A percentile compares a stretch with the other conserved stretches of the same genome.
Evolutionary conservation across 2,329 filamentous ascomycete species (phyloP).

Genomic region (Ophiostoma quercus): DNA sequence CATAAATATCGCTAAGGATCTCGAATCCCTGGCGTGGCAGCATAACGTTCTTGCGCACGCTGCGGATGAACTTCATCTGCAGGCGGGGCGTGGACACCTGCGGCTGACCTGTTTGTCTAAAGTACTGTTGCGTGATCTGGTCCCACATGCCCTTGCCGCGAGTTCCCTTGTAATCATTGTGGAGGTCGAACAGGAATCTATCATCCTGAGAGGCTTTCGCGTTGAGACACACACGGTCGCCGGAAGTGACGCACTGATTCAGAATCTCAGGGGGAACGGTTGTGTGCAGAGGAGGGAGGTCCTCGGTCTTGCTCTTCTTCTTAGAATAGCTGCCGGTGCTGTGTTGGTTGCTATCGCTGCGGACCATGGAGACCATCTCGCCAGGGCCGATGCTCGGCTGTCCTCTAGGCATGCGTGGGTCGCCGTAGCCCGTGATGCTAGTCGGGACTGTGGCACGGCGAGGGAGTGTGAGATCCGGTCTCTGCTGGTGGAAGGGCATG

Average conservation of each 20-base stretch:
- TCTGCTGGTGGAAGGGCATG: background rate
- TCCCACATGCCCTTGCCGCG: conserved; percentile 58
- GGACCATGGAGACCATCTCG: background rate
- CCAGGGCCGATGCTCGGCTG: background rate
- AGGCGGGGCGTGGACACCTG: conserved; percentile 40
- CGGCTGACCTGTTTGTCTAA: conserved; percentile 31
- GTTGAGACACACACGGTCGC: conserved; percentile 34
- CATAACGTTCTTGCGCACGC: conserved; percentile 44
- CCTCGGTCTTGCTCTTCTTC: background rate
- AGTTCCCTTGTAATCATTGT: conserved; percentile 41
- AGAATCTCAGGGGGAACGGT: background rate
- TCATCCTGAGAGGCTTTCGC: conserved; percentile 45
- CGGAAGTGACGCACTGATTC: background rate
- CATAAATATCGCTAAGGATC: conserved; percentile 39
- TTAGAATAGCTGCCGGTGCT: background rate
- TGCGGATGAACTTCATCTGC: conserved; percentile 53
- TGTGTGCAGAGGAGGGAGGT: background rate
- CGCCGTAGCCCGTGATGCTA: background rate
- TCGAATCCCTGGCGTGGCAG: conserved; percentile 38
- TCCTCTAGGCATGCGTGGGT: background rate
- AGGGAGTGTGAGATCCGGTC: background rate
- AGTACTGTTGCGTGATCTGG: conserved; percentile 44
- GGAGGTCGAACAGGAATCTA: conserved; percentile 46
- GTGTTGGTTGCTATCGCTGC: background rate
- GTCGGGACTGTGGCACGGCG: background rate